Evolutionary conservation across 768 basidiomycete genomes (phyloP), one percentile per base, ranked within the genome.

Genomic region (Neoboletus subvelutipes): DNA sequence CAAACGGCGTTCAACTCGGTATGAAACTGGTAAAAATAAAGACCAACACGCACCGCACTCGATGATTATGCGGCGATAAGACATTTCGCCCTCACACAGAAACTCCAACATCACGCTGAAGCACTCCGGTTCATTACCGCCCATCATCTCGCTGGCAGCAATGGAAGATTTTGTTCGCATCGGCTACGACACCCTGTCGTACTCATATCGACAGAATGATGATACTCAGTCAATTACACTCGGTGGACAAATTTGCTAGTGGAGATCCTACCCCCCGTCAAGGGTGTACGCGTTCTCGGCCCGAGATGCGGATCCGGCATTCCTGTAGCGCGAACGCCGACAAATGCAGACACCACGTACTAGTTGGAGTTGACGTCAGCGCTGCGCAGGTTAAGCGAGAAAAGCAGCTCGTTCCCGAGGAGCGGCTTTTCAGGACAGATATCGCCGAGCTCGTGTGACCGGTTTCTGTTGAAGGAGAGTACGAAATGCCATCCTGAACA

Each of bases 91-190:
- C 52, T 51, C 52, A 13, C 50, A 39, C 39, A 39, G 20, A 22
- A 20, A 22, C 31, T 4, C 40, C 26, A 13, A 26, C 50, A 17
- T 50, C 56, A 37, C 31, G n/a, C 26, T 37, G 18, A 12, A 48
- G n/a, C 42, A 51, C 47, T 28, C 12, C 47, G 20, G 20, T 62
- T 70, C 63, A 70, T 67, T 60, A 63, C 65, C 68, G 63, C 60
- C 34, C 20, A 52, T 40, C 54, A 42, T 36, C 40, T 24, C 37
- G 11, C 57, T n/a, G n/a, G n/a, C 24, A n/a, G 39, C 11, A 47
- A 63, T 60, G 63, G 47, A 55, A 42, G 54, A 52, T 24, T 47
- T 54, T 26, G 56, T 52, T 29, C 24, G 40, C 50, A 56, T 29
- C 1, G 49, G 46, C 20, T 51, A 57, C n/a, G 58, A 53, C 26